Evolutionary conservation across 495 filamentous ascomycete species (phyloP), one percentile per base, ranked within the genome.

Genomic region (Penicillium mononematosum): DNA sequence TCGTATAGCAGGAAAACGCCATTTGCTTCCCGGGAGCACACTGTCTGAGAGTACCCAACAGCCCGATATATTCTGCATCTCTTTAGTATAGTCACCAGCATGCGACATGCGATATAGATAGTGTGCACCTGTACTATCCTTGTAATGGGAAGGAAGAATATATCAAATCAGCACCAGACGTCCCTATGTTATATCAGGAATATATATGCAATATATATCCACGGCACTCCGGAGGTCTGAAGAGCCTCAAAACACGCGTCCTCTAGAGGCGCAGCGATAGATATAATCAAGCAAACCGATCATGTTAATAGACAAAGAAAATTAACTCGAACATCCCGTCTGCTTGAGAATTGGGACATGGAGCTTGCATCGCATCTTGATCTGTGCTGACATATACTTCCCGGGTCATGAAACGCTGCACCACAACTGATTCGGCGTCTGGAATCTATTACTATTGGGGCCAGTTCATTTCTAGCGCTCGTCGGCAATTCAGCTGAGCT

Each of bases 221-320:
- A 6, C 5, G 14, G 14, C 6, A 16, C 36, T 39, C 5, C 2
- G n/a, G 5, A 39, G 36, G 16, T 27, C 14, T 3, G 5, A 5
- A 22, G 38, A 53, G 50, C 38, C 50, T 53, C 38, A 22, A 44
- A 43, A 19, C 5, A 32, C 10, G 25, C 38, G 17, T 43, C 38
- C 24, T 11, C 29, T 12, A 4, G 17, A 53, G 24, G 25, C 10
- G 38, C 25, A 43, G 24, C 8, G 5, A 39, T 25, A 41, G 20
- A 38, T 22, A 53, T 11, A 32, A 16, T n/a, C 16, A 41, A 39
- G 22, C 14, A 16, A 10, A 16, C 8, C 17, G 32, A 14, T 25
- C 24, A 25, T 31, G 16, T 25, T n/a, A 52, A 29, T 20, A 29
- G 9, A 32, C 38, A 32, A 52, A 41, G 16, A 34, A 17, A 17